Evolutionary conservation across 305 asterid genomes (phyloP).

Genomic region (Stenogyne calaminthoides): DNA sequence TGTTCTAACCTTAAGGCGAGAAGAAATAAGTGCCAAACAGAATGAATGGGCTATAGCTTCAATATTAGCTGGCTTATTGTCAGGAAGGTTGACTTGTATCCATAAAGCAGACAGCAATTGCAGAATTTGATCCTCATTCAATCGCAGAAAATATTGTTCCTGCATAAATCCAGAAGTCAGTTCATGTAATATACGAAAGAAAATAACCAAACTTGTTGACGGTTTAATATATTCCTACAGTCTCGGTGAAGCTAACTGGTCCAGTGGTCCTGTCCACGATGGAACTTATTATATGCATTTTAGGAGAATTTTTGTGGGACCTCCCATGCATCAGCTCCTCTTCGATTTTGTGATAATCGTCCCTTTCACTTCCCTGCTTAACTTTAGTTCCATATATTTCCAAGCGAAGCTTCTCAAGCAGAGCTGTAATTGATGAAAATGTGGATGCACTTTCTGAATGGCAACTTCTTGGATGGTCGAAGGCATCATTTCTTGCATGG

Average conservation of each 20-base stretch:
- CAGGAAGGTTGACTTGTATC: constrained; percentile 80
- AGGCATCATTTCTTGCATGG: constrained; percentile 59
- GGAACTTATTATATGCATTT: constrained; percentile 73
- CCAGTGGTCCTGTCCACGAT: constrained; percentile 64
- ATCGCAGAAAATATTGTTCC: constrained; percentile 74
- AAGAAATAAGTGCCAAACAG: constrained; percentile 70
- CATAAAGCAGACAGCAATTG: constrained; percentile 88
- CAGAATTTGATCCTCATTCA: constrained; percentile 83
- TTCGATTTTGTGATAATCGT: constrained; percentile 51
- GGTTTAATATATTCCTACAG: constrained; percentile 45
- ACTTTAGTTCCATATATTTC: constrained; percentile 60
- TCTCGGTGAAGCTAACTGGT: constrained; percentile 63
- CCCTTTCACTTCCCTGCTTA: constrained; percentile 43
- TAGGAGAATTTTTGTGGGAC: constrained; percentile 72
- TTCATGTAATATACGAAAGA: constrained; percentile 5
- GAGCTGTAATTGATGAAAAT: constrained; percentile 77
- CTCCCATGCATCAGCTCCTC: constrained; percentile 74
- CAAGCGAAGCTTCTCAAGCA: constrained; percentile 90
- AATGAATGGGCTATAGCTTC: constrained; percentile 95
- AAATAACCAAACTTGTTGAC: not conserved
- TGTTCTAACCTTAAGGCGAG: constrained; percentile 62
- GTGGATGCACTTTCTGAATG: constrained; percentile 72
- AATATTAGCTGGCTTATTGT: constrained; percentile 80
- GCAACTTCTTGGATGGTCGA: constrained; percentile 64
- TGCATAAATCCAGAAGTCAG: constrained; percentile 39